Evolutionary conservation across 495 filamentous ascomycete genomes (phyloP).

Genomic region (Podospora conica): DNA sequence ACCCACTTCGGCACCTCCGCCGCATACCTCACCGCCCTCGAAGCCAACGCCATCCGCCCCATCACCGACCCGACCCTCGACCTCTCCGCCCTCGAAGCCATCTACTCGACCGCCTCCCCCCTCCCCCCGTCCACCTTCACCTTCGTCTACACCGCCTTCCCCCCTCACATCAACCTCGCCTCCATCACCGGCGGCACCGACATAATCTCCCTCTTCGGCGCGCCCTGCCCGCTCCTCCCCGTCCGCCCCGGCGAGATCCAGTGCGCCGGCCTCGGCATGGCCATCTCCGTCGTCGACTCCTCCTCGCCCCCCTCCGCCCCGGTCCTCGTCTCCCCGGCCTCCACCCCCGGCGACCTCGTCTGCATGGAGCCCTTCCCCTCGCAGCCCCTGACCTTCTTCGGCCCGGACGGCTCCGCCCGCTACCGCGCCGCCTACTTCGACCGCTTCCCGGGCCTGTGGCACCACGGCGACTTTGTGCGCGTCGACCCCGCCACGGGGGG

Average conservation of each 20-base stretch:
- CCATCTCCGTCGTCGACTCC: constrained; percentile 68
- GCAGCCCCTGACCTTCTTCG: constrained; percentile 87
- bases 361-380: constrained; percentile 83
- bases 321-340: constrained; percentile 42
- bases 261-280: constrained; percentile 86
- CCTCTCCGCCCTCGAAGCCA: constrained; percentile 59
- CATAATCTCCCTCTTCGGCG: constrained; percentile 90
- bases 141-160: constrained; percentile 80
- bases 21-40: constrained; percentile 85
- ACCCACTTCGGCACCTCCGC: constrained; percentile 91
- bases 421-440: constrained; percentile 87
- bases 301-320: constrained; percentile 33
- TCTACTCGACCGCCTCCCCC: constrained; percentile 90
- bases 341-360: constrained; percentile 82
- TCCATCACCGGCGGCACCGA: constrained; percentile 89
- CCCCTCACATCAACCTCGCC: constrained; percentile 65
- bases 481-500: constrained; percentile 70
- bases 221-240: constrained; percentile 76
- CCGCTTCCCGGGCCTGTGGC: constrained; percentile 70
- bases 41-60: constrained; percentile 69
- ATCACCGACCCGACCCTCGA: constrained; percentile 44
- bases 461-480: constrained; percentile 90
- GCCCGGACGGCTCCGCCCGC: constrained; percentile 57
- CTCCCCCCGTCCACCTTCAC: constrained; percentile 87
- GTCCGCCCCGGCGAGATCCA: constrained; percentile 88